These are phyloP conservation scores for Hemerocallis citrina DNA, from an alignment of 106 monocot genomes.

Conservation along the genomic window DNA sequence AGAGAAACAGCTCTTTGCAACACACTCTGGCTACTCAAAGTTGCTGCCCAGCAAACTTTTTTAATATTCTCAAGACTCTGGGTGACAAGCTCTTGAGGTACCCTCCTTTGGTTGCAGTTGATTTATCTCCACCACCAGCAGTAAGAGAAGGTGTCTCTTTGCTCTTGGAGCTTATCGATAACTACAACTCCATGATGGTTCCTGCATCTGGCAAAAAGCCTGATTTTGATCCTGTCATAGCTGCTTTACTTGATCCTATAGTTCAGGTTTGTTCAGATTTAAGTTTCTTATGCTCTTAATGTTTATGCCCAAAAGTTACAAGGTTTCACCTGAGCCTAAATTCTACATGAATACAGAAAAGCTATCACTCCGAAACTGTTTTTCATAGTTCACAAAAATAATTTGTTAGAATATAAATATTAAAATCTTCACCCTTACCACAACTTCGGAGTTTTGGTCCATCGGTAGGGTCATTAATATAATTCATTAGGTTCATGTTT, in stretches of 20 bases:
- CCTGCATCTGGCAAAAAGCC: constrained; percentile 83
- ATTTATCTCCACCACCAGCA: constrained; percentile 79
- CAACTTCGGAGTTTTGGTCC: too few relatives aligned
- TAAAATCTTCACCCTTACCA: too few relatives aligned
- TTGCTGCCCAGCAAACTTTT: constrained; percentile 83
- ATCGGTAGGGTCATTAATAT: too few relatives aligned
- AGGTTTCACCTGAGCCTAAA: not conserved
- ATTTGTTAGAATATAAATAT: too few relatives aligned
- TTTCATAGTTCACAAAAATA: too few relatives aligned
- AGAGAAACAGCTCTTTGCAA: constrained; percentile 83
- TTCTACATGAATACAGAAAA: too few relatives aligned
- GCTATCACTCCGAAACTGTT: too few relatives aligned
- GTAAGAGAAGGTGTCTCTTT: constrained; percentile 88
- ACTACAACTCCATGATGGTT: constrained; percentile 89
- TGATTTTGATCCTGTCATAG: constrained; percentile 71
- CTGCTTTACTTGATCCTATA: constrained; percentile 82
- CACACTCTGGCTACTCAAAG: constrained; percentile 57
- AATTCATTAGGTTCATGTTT: too few relatives aligned
- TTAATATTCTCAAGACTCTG: constrained; percentile 66
- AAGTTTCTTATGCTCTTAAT: not conserved
- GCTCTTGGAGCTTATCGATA: constrained; percentile 86
- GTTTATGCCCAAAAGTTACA: not conserved
- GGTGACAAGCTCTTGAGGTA: constrained; percentile 87
- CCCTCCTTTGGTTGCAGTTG: constrained; percentile 71
- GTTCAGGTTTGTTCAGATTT: constrained; percentile 52